phyloP scores from a whole-genome alignment of 768 basidiomycete genomes.

The Collybia mongolica region DNA sequence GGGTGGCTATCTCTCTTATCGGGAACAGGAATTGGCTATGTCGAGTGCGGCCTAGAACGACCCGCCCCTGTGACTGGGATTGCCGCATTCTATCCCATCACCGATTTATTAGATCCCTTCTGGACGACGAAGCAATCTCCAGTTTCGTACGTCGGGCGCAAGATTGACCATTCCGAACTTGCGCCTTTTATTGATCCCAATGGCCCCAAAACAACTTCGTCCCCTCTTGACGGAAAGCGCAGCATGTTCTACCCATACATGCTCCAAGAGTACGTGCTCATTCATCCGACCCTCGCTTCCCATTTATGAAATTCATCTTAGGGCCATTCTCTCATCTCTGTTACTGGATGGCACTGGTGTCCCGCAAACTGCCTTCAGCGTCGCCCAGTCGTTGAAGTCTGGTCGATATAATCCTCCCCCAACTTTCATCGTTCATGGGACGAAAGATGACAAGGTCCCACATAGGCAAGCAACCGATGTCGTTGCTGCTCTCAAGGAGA shows the following conservation, averaged over 20 bases:
- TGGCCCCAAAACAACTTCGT: slow-evolving; percentile 20
- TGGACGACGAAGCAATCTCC: slow-evolving; percentile 34
- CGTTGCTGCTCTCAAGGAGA: slow-evolving; percentile 23
- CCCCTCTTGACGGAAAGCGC: slow-evolving; percentile 22
- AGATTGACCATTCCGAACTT: slow-evolving; percentile 14
- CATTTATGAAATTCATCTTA: too few relatives aligned
- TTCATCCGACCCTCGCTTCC: slow-evolving; percentile 4
- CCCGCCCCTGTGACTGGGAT: slow-evolving; percentile 28
- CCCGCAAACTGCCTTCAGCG: slow-evolving; percentile 23
- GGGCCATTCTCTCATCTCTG: too few relatives aligned
- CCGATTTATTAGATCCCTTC: slow-evolving; percentile 33
- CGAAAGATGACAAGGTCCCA: slow-evolving; percentile 32
- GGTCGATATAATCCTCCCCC: slow-evolving; percentile 25
- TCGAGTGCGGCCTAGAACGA: slow-evolving; percentile 26
- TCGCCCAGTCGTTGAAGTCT: slow-evolving; percentile 25
- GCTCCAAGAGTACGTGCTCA: slow-evolving; percentile 34
- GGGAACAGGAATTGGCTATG: slow-evolving; percentile 34
- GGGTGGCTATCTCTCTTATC: slow-evolving; percentile 34
- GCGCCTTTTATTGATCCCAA: slow-evolving; percentile 9
- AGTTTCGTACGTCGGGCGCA: slow-evolving; percentile 12
- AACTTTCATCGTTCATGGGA: slow-evolving; percentile 33
- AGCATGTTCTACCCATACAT: slow-evolving; percentile 36
- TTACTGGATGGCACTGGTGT: slow-evolving; percentile 28
- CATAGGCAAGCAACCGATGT: slow-evolving; percentile 32
- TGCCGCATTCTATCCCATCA: slow-evolving; percentile 36